Percentiles rank a stretch among this genome's conserved stretches.
These are phyloP conservation scores for Arctostaphylos glauca DNA, from an alignment of 148 eudicot genomes.

Conservation along the genomic window DNA sequence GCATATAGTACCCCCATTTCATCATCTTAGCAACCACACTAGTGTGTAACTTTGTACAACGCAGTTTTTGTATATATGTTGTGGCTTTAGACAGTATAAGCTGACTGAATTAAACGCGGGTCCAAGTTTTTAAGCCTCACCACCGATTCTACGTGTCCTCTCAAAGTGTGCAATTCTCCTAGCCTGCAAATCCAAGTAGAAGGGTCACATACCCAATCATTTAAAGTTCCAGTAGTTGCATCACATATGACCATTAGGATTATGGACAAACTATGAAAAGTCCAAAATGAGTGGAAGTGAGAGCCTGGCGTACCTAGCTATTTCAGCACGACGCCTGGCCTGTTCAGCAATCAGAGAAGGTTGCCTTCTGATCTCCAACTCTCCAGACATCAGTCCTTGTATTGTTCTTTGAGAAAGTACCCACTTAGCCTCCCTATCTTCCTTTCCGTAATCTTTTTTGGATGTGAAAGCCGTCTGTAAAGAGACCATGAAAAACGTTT, in stretches of 20 bases:
- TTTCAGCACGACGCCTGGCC: constrained; percentile 72
- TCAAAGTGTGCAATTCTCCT: constrained; percentile 49
- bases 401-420: constrained; percentile 52
- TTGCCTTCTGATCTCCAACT: constrained; percentile 32
- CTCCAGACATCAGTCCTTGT: constrained; percentile 40
- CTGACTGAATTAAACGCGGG: constrained; percentile 26
- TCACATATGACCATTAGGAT: neutral
- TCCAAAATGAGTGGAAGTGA: neutral
- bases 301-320: constrained; percentile 46
- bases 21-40: neutral
- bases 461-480: constrained; percentile 63
- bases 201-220: neutral
- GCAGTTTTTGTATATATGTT: neutral
- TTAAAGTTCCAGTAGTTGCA: neutral
- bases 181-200: constrained; percentile 43
- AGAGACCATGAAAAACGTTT: neutral
- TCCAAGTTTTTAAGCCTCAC: constrained; percentile 59
- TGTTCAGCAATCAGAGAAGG: constrained; percentile 60
- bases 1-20: neutral
- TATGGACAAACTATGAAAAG: neutral
- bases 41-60: neutral
- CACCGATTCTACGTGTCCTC: constrained; percentile 62
- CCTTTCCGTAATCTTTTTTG: constrained; percentile 58
- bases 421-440: constrained; percentile 60
- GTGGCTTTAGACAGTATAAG: constrained; percentile 49